phyloP scores from a whole-genome alignment of 1,139 yeast genomes.

The Barnettozyma hawaiiensis region DNA sequence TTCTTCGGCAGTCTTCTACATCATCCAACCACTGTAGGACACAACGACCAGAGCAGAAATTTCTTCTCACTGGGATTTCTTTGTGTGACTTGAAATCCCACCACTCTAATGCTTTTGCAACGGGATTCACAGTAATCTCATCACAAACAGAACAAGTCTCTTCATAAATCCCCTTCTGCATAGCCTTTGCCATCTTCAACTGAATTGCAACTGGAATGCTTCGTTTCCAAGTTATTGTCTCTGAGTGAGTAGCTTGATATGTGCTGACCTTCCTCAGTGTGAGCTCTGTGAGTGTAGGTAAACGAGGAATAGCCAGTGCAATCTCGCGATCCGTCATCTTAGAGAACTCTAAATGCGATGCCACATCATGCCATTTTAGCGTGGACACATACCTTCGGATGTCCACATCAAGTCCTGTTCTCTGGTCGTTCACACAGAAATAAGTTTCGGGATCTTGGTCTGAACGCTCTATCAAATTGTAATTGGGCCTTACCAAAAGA shows the following conservation, averaged over 20 bases:
- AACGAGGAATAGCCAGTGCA: conserved; percentile 14
- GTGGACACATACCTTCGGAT: conserved; percentile 21
- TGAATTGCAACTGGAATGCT: conserved; percentile 35
- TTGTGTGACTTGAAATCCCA: conserved; percentile 46
- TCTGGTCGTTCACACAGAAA: conserved; percentile 15
- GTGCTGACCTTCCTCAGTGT: conserved; percentile 40
- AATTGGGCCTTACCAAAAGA: conserved; percentile 47
- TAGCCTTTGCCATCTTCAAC: conserved; percentile 37
- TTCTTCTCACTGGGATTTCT: conserved; percentile 39
- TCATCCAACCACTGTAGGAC: conserved; percentile 29
- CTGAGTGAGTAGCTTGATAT: conserved; percentile 41
- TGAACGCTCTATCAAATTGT: conserved; percentile 27
- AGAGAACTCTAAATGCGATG: conserved; percentile 6
- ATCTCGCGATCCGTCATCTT: conserved; percentile 13
- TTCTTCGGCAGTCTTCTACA: conserved; percentile 13
- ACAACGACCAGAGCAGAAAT: conserved; percentile 43
- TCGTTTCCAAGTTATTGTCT: conserved; percentile 40
- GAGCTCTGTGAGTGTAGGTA: conserved; percentile 40
- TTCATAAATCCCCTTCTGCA: conserved; percentile 40
- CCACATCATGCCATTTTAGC: conserved; percentile 22
- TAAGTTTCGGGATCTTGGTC: conserved; percentile 16
- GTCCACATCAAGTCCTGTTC: conserved; percentile 9
- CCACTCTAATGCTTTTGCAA: conserved; percentile 55
- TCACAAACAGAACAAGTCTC: conserved; percentile 48
- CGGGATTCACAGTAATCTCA: conserved; percentile 39